A percentile compares a stretch with the other conserved stretches of the same genome.
Evolutionary conservation across 1,139 yeast genomes (phyloP).

Genomic region (Protomyces inouyei): DNA sequence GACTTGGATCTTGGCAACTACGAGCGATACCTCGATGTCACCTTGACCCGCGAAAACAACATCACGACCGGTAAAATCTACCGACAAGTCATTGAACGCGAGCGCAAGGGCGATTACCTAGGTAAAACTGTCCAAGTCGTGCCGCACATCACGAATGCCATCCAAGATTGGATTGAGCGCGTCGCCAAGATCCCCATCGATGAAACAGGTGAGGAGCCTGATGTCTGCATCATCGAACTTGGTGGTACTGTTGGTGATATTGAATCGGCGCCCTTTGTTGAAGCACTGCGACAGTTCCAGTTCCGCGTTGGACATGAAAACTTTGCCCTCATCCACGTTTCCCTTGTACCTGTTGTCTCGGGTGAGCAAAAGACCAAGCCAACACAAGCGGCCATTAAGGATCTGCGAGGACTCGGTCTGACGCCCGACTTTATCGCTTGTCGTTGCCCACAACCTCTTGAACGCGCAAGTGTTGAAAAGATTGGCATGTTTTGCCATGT

Average conservation of each 20-base stretch:
- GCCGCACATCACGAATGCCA: slow-evolving; percentile 94
- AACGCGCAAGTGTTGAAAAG: slow-evolving; percentile 77
- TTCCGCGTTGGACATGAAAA: slow-evolving; percentile 91
- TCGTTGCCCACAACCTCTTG: slow-evolving; percentile 84
- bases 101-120: slow-evolving; percentile 92
- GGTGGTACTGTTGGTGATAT: slow-evolving; percentile 99
- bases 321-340: slow-evolving; percentile 93
- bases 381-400: slow-evolving; percentile 97
- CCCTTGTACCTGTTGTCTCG: slow-evolving; percentile 92
- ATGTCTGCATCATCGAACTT: slow-evolving; percentile 89
- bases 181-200: slow-evolving; percentile 92
- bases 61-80: slow-evolving; percentile 97
- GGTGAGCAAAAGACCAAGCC: slow-evolving; percentile 99
- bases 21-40: slow-evolving; percentile 90
- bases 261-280: slow-evolving; percentile 97
- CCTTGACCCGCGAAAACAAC: slow-evolving; percentile 88
- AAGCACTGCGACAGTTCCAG: slow-evolving; percentile 97
- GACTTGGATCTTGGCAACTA: slow-evolving; percentile 97
- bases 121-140: slow-evolving; percentile 99
- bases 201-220: slow-evolving; percentile 77
- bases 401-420: slow-evolving; percentile 88
- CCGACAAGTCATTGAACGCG: slow-evolving; percentile 87
- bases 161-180: slow-evolving; percentile 97
- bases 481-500: slow-evolving; percentile 99
- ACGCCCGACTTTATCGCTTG: slow-evolving; percentile 97